Percentiles rank a stretch among this genome's conserved stretches.
These are phyloP conservation scores for Mortierella sp. DNA, from an alignment of 371 early-diverging fungal genomes.

Conservation along the genomic window DNA sequence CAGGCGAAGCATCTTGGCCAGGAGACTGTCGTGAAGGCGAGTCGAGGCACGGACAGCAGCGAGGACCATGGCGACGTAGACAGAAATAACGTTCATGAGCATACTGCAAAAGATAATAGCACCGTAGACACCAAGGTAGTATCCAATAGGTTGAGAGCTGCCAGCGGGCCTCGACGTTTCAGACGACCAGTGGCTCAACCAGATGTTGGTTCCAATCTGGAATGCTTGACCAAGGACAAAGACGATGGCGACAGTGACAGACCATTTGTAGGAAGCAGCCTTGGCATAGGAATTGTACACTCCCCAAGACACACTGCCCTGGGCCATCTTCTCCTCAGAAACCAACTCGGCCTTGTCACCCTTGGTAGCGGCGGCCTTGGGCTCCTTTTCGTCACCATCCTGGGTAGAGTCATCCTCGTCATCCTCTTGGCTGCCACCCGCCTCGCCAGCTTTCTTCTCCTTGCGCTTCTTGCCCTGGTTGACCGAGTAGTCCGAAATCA, in stretches of 20 bases:
- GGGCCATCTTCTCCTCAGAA: constrained; percentile 69
- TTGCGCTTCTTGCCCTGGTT: constrained; percentile 16
- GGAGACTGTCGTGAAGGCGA: constrained; percentile 54
- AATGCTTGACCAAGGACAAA: constrained; percentile 12
- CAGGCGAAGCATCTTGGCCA: constrained; percentile 61
- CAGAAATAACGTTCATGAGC: constrained; percentile 31
- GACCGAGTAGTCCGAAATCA: constrained; percentile 60
- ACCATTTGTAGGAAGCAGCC: constrained; percentile 54
- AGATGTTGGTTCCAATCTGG: constrained; percentile 58
- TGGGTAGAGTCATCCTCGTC: constrained; percentile 7
- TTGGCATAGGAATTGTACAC: constrained; percentile 68
- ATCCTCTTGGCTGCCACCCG: background rate
- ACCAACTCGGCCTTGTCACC: constrained; percentile 60
- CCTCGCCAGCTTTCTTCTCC: constrained; percentile 10
- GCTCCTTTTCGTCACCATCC: constrained; percentile 11
- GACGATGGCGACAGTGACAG: constrained; percentile 39
- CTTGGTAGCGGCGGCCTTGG: constrained; percentile 25
- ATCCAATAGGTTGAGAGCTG: constrained; percentile 21
- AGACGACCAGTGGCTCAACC: constrained; percentile 9
- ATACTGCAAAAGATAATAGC: constrained; percentile 17
- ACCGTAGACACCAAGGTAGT: constrained; percentile 34
- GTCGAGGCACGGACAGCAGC: constrained; percentile 35
- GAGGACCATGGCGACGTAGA: constrained; percentile 27
- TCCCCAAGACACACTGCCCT: constrained; percentile 68
- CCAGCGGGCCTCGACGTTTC: background rate